A percentile compares a stretch with the other conserved stretches of the same genome.
These are phyloP conservation scores for Apiospora pterosperma DNA, from an alignment of 2,329 filamentous ascomycete genomes.

Conservation along the genomic window DNA sequence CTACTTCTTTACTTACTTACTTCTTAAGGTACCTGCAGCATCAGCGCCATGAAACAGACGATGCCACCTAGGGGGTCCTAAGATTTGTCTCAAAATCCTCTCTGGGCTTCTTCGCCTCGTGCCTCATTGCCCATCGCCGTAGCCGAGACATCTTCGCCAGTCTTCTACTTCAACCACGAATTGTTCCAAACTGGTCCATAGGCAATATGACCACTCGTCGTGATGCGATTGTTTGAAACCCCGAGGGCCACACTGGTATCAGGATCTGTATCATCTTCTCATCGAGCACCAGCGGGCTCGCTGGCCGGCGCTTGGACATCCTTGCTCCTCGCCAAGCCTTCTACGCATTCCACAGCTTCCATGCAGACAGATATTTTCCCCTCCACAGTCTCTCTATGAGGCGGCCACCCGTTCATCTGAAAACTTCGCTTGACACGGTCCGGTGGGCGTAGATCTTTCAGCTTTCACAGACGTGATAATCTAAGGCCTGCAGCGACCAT, in stretches of 20 bases:
- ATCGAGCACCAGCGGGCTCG: neutral
- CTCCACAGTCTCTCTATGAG: neutral
- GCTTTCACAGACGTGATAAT: neutral
- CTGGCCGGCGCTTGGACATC: neutral
- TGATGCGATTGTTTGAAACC: neutral
- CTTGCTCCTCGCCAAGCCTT: neutral
- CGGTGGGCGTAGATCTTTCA: neutral
- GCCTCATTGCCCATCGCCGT: neutral
- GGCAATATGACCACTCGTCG: neutral
- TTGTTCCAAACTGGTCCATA: neutral
- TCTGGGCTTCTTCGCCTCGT: neutral
- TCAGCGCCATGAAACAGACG: too few species aligned
- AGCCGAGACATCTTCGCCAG: conserved; percentile 1
- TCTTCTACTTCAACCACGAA: neutral
- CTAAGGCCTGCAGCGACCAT: neutral
- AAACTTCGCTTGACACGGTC: neutral
- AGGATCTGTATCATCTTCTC: neutral
- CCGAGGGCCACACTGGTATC: neutral
- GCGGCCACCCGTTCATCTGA: neutral
- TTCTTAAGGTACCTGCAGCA: too few species aligned
- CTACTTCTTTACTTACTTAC: too few species aligned
- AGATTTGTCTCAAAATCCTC: neutral
- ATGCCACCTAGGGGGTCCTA: too few species aligned
- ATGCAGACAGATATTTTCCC: neutral
- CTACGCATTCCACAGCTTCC: neutral